phyloP scores from a whole-genome alignment of 805 yeast species.

The Aciculoconidium aculeatum region DNA sequence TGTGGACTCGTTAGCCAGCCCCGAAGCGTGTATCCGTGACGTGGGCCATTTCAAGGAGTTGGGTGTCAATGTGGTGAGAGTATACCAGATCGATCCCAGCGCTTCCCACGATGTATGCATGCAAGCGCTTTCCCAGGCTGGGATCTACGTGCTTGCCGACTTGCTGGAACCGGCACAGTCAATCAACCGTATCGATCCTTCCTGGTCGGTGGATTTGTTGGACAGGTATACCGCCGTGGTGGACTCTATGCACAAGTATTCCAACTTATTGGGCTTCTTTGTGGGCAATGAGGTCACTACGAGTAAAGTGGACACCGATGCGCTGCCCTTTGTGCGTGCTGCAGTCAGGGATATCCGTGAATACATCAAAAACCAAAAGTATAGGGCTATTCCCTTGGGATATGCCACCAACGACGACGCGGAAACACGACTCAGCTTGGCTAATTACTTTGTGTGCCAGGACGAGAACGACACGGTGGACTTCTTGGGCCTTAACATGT shows the following conservation, averaged over 20 bases:
- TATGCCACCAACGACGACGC: slow-evolving; percentile 35
- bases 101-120: slow-evolving; percentile 55
- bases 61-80: slow-evolving; percentile 74
- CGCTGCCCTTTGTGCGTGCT: slow-evolving; percentile 32
- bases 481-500: slow-evolving; percentile 33
- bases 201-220: slow-evolving; percentile 28
- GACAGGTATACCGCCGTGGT: slow-evolving; percentile 29
- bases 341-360: slow-evolving; percentile 28
- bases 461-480: slow-evolving; percentile 17
- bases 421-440: slow-evolving; percentile 19
- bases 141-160: slow-evolving; percentile 32
- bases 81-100: slow-evolving; percentile 75
- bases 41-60: slow-evolving; percentile 67
- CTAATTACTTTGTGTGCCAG: slow-evolving; percentile 29
- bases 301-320: slow-evolving; percentile 18
- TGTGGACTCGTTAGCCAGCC: slow-evolving; percentile 76
- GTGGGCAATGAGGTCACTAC: slow-evolving; percentile 39
- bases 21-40: slow-evolving; percentile 69
- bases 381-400: slow-evolving; percentile 36
- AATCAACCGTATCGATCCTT: slow-evolving; percentile 26
- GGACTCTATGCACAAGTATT: slow-evolving; percentile 25
- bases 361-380: slow-evolving; percentile 21
- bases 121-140: slow-evolving; percentile 25
- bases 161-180: slow-evolving; percentile 31
- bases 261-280: slow-evolving; percentile 33